Evolutionary conservation across 2,329 filamentous ascomycete genomes (phyloP).

Genomic region (Sarocladiaceae sp.): DNA sequence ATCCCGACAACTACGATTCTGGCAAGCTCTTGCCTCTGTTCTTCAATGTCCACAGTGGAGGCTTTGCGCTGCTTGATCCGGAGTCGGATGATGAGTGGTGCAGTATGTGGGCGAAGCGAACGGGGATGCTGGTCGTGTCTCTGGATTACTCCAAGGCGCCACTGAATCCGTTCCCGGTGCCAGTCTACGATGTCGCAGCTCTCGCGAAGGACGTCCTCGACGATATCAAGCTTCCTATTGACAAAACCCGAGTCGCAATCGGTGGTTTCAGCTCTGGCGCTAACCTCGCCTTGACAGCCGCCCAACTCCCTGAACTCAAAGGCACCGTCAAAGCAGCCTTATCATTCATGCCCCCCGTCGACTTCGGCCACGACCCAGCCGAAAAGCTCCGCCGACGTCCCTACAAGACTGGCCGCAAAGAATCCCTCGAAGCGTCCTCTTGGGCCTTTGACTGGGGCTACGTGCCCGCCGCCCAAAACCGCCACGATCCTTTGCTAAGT

Average conservation of each 20-base stretch:
- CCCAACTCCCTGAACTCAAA: slow-evolving; percentile 32
- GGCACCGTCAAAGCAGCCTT: slow-evolving; percentile 5
- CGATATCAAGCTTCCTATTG: slow-evolving; percentile 41
- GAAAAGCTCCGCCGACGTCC: background rate
- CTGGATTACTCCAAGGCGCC: slow-evolving; percentile 48
- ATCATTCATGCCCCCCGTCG: background rate
- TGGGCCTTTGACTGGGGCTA: slow-evolving; percentile 17
- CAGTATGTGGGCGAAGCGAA: slow-evolving; percentile 32
- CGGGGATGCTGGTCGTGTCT: slow-evolving; percentile 38
- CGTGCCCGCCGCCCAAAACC: slow-evolving; percentile 24
- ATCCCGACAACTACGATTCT: slow-evolving; percentile 30
- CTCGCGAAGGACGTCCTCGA: slow-evolving; percentile 35
- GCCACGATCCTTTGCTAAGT: slow-evolving; percentile 27
- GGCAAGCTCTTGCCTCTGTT: slow-evolving; percentile 34
- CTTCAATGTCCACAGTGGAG: slow-evolving; percentile 49
- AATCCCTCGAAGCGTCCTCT: background rate
- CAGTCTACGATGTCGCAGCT: slow-evolving; percentile 40
- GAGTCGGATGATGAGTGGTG: slow-evolving; percentile 44
- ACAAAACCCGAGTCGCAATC: slow-evolving; percentile 34
- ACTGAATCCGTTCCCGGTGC: slow-evolving; percentile 35
- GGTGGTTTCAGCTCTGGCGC: slow-evolving; percentile 49
- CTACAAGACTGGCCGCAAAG: background rate
- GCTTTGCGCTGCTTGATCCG: slow-evolving; percentile 40
- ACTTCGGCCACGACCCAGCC: background rate
- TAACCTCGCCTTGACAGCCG: slow-evolving; percentile 38